These are phyloP conservation scores for Mycena polygramma DNA, from an alignment of 768 basidiomycete genomes.

Conservation along the genomic window DNA sequence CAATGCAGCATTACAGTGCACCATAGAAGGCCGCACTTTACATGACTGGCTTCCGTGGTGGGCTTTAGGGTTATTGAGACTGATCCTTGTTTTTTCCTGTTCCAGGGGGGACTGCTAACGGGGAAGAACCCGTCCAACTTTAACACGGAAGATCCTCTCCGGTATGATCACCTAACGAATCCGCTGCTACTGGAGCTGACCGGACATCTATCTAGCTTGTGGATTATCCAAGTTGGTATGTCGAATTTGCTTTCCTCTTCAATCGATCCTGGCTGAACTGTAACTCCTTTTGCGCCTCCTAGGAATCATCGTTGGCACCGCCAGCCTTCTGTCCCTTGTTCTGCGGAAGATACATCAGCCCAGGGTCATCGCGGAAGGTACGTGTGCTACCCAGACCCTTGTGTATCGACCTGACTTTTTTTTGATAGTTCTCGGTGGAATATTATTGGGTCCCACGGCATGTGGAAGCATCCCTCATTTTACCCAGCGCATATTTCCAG, in stretches of 20 bases:
- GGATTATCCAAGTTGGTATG: constrained; percentile 85
- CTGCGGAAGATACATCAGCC: constrained; percentile 88
- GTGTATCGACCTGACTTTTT: background rate
- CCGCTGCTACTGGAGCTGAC: background rate
- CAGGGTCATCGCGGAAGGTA: constrained; percentile 79
- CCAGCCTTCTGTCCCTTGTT: constrained; percentile 78
- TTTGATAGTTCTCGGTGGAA: constrained; percentile 82
- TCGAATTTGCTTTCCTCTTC: background rate
- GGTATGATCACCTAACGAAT: background rate
- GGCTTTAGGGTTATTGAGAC: background rate
- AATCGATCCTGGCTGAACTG: background rate
- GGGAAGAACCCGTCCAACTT: constrained; percentile 81
- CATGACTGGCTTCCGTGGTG: background rate
- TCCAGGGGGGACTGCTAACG: constrained; percentile 79
- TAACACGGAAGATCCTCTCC: constrained; percentile 77
- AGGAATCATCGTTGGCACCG: constrained; percentile 88
- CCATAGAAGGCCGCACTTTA: background rate
- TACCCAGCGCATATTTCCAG: constrained; percentile 87
- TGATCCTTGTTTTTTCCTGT: background rate
- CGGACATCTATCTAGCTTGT: constrained; percentile 55
- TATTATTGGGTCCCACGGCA: constrained; percentile 80
- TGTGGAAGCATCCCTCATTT: constrained; percentile 90
- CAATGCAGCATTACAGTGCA: background rate
- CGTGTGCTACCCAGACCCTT: background rate
- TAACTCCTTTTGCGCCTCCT: background rate